Percentiles rank a stretch among this genome's conserved stretches.
Conservation (phyloP, 2,329 filamentous ascomycete species). For the Colletotrichum sp. region DNA sequence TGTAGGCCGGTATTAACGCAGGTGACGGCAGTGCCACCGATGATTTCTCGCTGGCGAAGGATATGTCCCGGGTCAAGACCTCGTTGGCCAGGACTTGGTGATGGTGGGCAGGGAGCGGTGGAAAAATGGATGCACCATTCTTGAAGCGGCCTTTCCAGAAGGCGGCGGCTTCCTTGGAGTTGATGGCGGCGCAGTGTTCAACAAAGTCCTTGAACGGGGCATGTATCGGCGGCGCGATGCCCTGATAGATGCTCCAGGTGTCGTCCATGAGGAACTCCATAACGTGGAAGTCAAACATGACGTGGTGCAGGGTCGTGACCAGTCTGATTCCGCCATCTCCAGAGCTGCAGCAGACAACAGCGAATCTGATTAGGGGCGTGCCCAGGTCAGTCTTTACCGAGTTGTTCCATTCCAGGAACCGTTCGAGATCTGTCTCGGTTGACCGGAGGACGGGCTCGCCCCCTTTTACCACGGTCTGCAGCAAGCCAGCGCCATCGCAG, state of each 20-base stretch:
- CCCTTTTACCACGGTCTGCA: background rate
- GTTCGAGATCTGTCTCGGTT: background rate
- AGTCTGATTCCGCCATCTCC: background rate
- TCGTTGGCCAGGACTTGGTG: background rate
- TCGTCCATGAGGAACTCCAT: background rate
- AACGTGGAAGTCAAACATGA: background rate
- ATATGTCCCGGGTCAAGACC: background rate
- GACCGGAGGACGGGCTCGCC: background rate
- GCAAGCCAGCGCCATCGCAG: background rate
- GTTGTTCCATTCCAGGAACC: background rate
- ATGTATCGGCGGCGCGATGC: accelerated
- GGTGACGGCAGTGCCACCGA: background rate
- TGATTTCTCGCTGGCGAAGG: background rate
- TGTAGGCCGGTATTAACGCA: background rate
- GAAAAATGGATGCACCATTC: background rate
- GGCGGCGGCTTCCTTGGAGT: background rate
- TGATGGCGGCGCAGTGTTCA: background rate
- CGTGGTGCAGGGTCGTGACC: background rate
- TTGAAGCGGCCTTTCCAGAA: background rate
- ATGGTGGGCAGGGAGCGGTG: background rate
- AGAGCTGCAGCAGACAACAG: background rate
- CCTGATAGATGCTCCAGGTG: background rate
- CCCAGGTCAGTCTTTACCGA: background rate
- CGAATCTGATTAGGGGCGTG: background rate
- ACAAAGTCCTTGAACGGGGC: background rate